A percentile compares a stretch with the other conserved stretches of the same genome.
Evolutionary conservation across 768 basidiomycete genomes (phyloP).

Genomic region (Pholiota molesta): DNA sequence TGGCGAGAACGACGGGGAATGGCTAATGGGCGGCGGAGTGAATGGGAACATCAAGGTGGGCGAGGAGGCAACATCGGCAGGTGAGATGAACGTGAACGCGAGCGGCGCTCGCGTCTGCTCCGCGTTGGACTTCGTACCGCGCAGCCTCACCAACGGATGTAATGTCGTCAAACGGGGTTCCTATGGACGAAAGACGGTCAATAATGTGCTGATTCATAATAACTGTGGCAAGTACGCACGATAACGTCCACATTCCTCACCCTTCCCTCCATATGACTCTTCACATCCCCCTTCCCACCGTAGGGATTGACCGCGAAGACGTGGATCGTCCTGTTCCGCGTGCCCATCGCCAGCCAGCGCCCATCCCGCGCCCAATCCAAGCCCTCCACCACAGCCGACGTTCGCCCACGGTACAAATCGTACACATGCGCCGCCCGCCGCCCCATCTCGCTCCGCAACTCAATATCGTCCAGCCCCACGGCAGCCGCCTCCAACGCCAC

Average conservation of each 20-base stretch:
- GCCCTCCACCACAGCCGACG: conserved; percentile 62
- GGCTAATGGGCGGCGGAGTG: conserved; percentile 15
- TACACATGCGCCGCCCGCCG: conserved; percentile 59
- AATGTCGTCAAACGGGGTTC: conserved; percentile 58
- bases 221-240: conserved; percentile 33
- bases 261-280: conserved; percentile 60
- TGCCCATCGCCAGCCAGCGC: conserved; percentile 72
- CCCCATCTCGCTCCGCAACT: conserved; percentile 3
- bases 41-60: conserved; percentile 9
- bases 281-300: conserved; percentile 66
- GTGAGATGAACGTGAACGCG: conserved; percentile 57
- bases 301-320: conserved; percentile 79
- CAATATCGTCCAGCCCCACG: not conserved
- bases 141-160: conserved; percentile 58
- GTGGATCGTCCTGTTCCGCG: conserved; percentile 65
- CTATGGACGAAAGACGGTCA: conserved; percentile 26
- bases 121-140: conserved; percentile 28
- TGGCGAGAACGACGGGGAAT: conserved; percentile 32
- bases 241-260: conserved; percentile 56
- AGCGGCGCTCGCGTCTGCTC: conserved; percentile 43
- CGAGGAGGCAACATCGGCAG: conserved; percentile 28
- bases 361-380: conserved; percentile 59
- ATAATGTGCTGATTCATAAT: too few relatives aligned
- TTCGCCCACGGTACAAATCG: conserved; percentile 69
- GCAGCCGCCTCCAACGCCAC: not conserved